Base-by-base conservation (phyloP, 1,284 basidiomycete species). In the Apiotrichum veenhuisii region DNA sequence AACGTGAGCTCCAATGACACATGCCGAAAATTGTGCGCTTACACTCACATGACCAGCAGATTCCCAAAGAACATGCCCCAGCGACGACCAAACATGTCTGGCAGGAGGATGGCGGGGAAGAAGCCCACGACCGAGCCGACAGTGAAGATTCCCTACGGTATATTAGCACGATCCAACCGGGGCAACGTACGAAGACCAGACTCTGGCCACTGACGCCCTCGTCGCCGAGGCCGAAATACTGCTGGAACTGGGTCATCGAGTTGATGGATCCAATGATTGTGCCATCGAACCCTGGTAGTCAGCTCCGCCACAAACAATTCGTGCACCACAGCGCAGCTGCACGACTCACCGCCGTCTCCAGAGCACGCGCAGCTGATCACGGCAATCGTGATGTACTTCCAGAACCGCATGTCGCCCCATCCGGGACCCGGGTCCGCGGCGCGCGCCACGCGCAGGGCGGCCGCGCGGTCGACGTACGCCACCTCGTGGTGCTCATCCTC, bases 1-100 rank as follows among this genome's bases (percentile, higher is more conserved):
- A 1, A 18, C 15, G 15, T 17, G 18, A 17, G 8, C 8, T 7
- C 18, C 15, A 3, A 12, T 8, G n/a, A n/a, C n/a, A n/a, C n/a
- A n/a, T n/a, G n/a, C 18, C 2, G 15, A 8, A 38, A 17, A 2
- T n/a, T n/a, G n/a, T 18, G n/a, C n/a, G n/a, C n/a, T n/a, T n/a
- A n/a, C n/a, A 3, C 37, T 38, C 37, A 38, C 37, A 82, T 74
- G 30, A 83, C 64, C 46, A 82, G 65, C 5, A 73, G 50, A 60
- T 83, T 83, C 14, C 79, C 82, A 47, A 78, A 72, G 60, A 81
- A 80, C 83, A 84, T 84, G 12, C 79, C 77, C 64, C 79, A 79
- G 25, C 82, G 78, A 49, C 83, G 79, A 1, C 83, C 83, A 59
- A 82, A 78, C 57, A 69, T 75, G 68, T 84, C 83, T 11, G 82